Base-by-base conservation (phyloP, 345 rosid genomes). In the Turnera subulata region DNA sequence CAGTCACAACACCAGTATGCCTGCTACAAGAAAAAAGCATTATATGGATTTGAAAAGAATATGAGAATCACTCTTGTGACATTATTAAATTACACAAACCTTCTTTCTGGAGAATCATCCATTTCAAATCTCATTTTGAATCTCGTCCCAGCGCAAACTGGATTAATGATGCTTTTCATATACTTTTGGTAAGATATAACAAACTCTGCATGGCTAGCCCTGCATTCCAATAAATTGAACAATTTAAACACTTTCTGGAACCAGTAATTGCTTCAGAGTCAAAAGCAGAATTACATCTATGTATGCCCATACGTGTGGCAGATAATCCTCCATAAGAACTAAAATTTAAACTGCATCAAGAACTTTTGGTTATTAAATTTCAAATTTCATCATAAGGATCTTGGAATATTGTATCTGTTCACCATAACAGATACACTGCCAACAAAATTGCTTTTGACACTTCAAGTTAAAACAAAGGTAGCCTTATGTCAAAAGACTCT, bases 71-170 rank as follows among this genome's bases (percentile, higher is more conserved):
- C 46, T 45, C 59, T 55, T 48, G 44, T 13, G 26, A 29, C 11
- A 17, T 43, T 25, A 56, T 8, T 11, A 49, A 23, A 40, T 23
- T 21, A 6, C 32, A 47, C 47, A 62, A 58, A 91, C 96, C 95
- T 84, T 70, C 89, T 82, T 62, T 86, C 98, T 5, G 96, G 88
- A 24, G 85, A 76, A 44, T 91, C 98, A 6, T 88, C 96, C 86
- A 73, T 80, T 44, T 84, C 92, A 61, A 82, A 76, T 66, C 85
- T 80, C 95, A 81, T 82, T 62, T 76, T 86, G 78, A 91, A 88
- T 69, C 96, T 81, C 61, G 88, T 79, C 17, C 96, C 96, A 1
- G 72, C 63, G 72, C 79, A 78, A 37, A 80, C 65, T 48, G 82
- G 80, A 64, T 47, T 82, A 38, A 44, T 64, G 56, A 80, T 78